phyloP scores from a whole-genome alignment of 1,139 yeast genomes.

The Pichia sp. region DNA sequence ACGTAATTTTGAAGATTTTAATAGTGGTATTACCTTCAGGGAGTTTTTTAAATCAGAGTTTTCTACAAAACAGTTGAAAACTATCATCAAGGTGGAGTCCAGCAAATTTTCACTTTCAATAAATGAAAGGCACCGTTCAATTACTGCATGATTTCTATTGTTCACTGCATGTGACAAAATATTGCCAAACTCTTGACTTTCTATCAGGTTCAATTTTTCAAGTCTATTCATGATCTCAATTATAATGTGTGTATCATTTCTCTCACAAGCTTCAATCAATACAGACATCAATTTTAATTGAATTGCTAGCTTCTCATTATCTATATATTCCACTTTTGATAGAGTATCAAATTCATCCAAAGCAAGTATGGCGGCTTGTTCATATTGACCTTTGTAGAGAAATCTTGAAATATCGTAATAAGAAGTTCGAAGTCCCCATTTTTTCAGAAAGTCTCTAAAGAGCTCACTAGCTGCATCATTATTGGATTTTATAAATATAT shows the following conservation, averaged over 20 bases:
- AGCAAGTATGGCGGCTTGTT: slow-evolving; percentile 14
- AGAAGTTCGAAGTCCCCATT: slow-evolving; percentile 1
- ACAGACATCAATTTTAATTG: slow-evolving; percentile 7
- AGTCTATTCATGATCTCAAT: background rate
- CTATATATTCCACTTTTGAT: slow-evolving; percentile 1
- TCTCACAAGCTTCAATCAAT: slow-evolving; percentile 11
- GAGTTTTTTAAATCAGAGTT: no score
- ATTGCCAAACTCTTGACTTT: background rate
- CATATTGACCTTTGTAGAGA: slow-evolving; percentile 14
- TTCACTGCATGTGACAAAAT: slow-evolving; percentile 11
- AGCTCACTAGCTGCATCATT: slow-evolving; percentile 6
- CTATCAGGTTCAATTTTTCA: background rate
- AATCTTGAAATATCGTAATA: slow-evolving; percentile 14
- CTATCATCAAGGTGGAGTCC: slow-evolving; percentile 3
- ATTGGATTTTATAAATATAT: slow-evolving; percentile 9
- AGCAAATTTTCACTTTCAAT: slow-evolving; percentile 1
- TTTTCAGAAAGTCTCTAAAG: slow-evolving; percentile 10
- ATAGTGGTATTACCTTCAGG: slow-evolving; percentile 4
- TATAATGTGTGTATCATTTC: slow-evolving; percentile 8
- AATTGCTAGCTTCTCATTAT: slow-evolving; percentile 1
- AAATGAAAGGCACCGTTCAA: background rate
- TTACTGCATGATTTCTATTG: slow-evolving; percentile 4
- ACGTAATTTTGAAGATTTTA: slow-evolving; percentile 4
- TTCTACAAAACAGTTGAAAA: no score
- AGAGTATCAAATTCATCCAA: slow-evolving; percentile 4